phyloP scores from a whole-genome alignment of 2,329 filamentous ascomycete genomes.

The Aspergillus ustus region DNA sequence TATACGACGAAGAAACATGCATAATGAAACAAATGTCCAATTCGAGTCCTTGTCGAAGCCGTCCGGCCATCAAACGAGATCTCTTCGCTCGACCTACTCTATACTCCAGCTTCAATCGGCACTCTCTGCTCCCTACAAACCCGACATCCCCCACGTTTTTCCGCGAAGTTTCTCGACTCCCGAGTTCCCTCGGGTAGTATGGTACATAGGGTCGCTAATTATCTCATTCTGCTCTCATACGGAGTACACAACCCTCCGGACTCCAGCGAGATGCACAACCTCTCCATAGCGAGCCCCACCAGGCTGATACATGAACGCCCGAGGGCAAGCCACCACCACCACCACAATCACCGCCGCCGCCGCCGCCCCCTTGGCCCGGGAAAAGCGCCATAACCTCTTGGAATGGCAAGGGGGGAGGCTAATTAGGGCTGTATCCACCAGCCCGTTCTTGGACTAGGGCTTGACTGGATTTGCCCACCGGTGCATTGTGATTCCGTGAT shows the following conservation, averaged over 20 bases:
- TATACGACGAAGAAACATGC: not conserved
- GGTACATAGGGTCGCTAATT: not conserved
- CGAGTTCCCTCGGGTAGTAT: not conserved
- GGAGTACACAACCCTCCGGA: too few relatives aligned
- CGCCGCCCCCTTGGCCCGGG: not conserved
- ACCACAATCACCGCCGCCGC: too few relatives aligned
- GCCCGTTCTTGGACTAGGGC: constrained; percentile 3
- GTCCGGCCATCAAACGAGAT: not conserved
- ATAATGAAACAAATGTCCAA: not conserved
- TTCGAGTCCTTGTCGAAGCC: too few relatives aligned
- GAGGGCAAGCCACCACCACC: not conserved
- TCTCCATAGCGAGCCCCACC: not conserved
- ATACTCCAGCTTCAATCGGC: not conserved
- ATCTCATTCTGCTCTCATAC: not conserved
- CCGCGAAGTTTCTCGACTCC: too few relatives aligned
- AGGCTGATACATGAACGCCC: not conserved
- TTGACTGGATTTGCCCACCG: constrained; percentile 31
- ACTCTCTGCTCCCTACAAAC: not conserved
- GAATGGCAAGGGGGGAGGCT: not conserved
- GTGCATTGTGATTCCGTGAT: constrained; percentile 16
- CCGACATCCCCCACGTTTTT: not conserved
- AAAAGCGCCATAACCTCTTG: not conserved
- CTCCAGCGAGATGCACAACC: not conserved
- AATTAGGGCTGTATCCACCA: constrained; percentile 4
- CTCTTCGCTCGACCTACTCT: constrained; percentile 3